Conservation (phyloP, 2,329 filamentous ascomycete genomes). For the Aspergillus neotritici region DNA sequence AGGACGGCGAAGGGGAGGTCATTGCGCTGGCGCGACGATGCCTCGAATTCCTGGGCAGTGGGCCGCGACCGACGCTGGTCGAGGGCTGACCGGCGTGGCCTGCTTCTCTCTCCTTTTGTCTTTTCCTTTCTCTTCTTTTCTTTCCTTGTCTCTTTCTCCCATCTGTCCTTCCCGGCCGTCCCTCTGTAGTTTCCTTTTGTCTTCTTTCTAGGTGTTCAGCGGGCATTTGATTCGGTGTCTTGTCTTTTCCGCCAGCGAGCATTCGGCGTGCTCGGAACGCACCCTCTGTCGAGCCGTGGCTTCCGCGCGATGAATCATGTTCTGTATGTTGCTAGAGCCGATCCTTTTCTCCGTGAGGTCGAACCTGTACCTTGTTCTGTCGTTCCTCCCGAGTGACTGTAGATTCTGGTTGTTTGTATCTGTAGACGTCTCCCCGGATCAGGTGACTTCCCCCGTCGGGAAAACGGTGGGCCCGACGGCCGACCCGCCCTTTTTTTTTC, state of each 20-base stretch:
- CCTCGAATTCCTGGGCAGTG: slow-evolving; percentile 76
- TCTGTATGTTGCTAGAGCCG: too few relatives aligned
- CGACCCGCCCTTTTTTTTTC: not conserved
- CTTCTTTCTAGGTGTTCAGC: slow-evolving; percentile 23
- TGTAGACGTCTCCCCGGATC: too few relatives aligned
- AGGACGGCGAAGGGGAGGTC: slow-evolving; percentile 89
- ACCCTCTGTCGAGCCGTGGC: too few relatives aligned
- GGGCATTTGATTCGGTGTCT: slow-evolving; percentile 28
- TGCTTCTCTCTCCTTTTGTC: slow-evolving; percentile 5
- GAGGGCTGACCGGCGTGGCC: slow-evolving; percentile 54
- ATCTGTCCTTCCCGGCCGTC: slow-evolving; percentile 6
- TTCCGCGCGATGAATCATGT: too few relatives aligned
- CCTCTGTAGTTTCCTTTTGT: slow-evolving; percentile 9
- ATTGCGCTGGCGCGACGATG: slow-evolving; percentile 86
- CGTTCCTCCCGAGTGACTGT: too few relatives aligned
- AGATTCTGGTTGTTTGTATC: too few relatives aligned
- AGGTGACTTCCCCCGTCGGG: not conserved
- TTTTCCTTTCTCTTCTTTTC: slow-evolving; percentile 12
- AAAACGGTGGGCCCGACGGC: slow-evolving; percentile 1
- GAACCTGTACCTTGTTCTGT: too few relatives aligned
- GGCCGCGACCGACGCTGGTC: slow-evolving; percentile 69
- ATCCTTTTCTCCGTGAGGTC: too few relatives aligned
- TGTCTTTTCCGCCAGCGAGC: slow-evolving; percentile 27
- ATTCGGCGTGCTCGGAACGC: slow-evolving; percentile 27
- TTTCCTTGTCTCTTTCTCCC: slow-evolving; percentile 13